Evolutionary conservation across 495 filamentous ascomycete species (phyloP).

Genomic region (Penicillium nucicola): DNA sequence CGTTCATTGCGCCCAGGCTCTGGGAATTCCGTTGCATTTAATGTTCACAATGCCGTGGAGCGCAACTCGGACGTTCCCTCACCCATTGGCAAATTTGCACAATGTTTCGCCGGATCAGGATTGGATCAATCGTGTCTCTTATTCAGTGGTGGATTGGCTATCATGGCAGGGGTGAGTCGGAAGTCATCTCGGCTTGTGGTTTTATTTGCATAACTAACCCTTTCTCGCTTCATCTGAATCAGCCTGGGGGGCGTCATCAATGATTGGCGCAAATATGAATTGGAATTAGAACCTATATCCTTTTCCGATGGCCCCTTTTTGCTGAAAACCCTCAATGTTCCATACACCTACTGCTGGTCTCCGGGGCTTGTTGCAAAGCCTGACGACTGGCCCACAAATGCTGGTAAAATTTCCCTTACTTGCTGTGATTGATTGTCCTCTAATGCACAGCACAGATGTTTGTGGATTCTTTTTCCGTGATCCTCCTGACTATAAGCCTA

Average conservation of each 20-base stretch:
- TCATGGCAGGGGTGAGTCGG: constrained; percentile 61
- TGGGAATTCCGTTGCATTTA: constrained; percentile 57
- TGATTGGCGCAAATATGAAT: constrained; percentile 43
- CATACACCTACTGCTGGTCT: constrained; percentile 61
- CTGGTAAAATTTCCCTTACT: too few relatives aligned
- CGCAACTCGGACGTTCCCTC: constrained; percentile 48
- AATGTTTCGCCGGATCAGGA: constrained; percentile 35
- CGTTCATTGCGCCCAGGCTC: constrained; percentile 54
- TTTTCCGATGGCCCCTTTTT: constrained; percentile 20
- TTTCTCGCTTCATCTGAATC: too few relatives aligned
- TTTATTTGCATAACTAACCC: too few relatives aligned
- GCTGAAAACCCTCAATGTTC: constrained; percentile 43
- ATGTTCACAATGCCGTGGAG: constrained; percentile 61
- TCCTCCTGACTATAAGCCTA: constrained; percentile 38
- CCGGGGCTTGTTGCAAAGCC: constrained; percentile 56
- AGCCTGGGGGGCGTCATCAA: constrained; percentile 55
- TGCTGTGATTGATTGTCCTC: too few relatives aligned
- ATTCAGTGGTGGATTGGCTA: constrained; percentile 54
- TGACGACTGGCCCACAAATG: constrained; percentile 55
- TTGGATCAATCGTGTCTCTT: constrained; percentile 54
- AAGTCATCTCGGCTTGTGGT: too few relatives aligned
- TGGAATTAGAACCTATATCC: constrained; percentile 43
- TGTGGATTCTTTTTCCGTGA: constrained; percentile 57
- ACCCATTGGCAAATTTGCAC: constrained; percentile 52
- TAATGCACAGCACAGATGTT: constrained; percentile 39